Percentiles rank a stretch among this genome's conserved stretches.
Conservation (phyloP, 176 grass and related monocot species). For the Tillandsia leiboldiana region DNA sequence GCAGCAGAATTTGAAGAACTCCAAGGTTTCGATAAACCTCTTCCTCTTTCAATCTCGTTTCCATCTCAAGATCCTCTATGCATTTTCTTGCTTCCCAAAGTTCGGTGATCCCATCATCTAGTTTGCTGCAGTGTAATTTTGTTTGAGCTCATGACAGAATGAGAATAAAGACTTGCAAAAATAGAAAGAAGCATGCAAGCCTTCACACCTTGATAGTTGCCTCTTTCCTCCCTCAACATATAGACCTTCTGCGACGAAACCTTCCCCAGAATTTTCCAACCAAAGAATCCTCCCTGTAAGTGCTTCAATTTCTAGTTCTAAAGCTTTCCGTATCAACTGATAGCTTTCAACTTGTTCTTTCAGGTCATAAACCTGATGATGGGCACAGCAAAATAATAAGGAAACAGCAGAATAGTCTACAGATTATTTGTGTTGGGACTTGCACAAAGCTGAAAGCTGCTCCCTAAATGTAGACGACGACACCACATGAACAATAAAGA, state of each 20-base stretch:
- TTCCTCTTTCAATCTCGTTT: conserved; percentile 55
- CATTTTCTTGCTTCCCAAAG: conserved; percentile 49
- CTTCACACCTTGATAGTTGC: conserved; percentile 32
- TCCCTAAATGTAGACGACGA: not conserved
- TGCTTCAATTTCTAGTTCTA: conserved; percentile 33
- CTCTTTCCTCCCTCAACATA: conserved; percentile 11
- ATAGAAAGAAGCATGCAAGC: conserved; percentile 1
- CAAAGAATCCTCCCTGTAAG: conserved; percentile 27
- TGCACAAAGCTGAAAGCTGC: not conserved
- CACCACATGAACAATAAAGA: not conserved
- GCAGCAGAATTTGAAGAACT: not conserved
- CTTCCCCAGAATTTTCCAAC: conserved; percentile 32
- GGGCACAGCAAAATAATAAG: not conserved
- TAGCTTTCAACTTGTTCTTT: conserved; percentile 74
- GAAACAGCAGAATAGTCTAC: not conserved
- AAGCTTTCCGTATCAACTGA: conserved; percentile 39
- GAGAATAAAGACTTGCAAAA: not conserved
- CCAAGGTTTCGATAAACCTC: conserved; percentile 37
- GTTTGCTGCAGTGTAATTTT: not conserved
- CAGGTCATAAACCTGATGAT: conserved; percentile 48
- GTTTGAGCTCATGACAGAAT: not conserved
- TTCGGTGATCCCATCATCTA: conserved; percentile 31
- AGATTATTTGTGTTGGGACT: not conserved
- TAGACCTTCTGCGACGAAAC: conserved; percentile 21
- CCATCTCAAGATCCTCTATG: conserved; percentile 40